A percentile compares a stretch with the other conserved stretches of the same genome.
Conservation (phyloP, 768 basidiomycete genomes). For the Russula lepida region DNA sequence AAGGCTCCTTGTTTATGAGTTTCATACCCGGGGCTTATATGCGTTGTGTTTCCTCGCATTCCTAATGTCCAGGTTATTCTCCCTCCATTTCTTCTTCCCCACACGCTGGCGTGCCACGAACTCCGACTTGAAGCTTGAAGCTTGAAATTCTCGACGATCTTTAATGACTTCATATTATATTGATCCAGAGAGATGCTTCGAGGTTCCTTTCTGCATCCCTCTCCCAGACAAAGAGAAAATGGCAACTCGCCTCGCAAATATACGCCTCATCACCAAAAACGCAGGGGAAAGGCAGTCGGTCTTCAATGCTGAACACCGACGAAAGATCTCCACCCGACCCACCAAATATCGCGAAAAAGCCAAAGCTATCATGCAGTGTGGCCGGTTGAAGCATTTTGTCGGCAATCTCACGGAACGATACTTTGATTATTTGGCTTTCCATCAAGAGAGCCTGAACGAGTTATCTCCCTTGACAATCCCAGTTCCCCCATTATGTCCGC, state of each 20-base stretch:
- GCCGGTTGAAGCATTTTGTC: neutral
- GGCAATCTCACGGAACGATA: constrained; percentile 8
- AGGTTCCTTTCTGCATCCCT: constrained; percentile 13
- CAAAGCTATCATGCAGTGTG: constrained; percentile 2
- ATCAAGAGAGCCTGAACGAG: neutral
- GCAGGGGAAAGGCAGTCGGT: constrained; percentile 15
- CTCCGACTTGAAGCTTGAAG: constrained; percentile 13
- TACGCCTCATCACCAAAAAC: constrained; percentile 1
- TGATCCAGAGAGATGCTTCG: constrained; percentile 15
- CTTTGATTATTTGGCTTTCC: constrained; percentile 11
- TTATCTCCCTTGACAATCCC: constrained; percentile 6
- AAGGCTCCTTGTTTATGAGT: neutral
- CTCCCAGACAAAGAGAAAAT: constrained; percentile 6
- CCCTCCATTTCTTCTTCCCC: constrained; percentile 7
- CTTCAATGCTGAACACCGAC: constrained; percentile 5
- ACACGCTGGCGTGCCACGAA: constrained; percentile 14
- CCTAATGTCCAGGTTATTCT: neutral
- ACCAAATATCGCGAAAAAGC: constrained; percentile 11
- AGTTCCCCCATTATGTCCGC: constrained; percentile 2
- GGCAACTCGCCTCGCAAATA: constrained; percentile 10
- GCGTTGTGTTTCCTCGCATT: neutral
- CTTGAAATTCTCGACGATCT: neutral
- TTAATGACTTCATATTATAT: constrained; percentile 14
- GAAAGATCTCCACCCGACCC: neutral
- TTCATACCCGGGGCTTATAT: neutral